These are phyloP conservation scores for Draba incana DNA, from an alignment of 345 rosid genomes.

Conservation along the genomic window DNA sequence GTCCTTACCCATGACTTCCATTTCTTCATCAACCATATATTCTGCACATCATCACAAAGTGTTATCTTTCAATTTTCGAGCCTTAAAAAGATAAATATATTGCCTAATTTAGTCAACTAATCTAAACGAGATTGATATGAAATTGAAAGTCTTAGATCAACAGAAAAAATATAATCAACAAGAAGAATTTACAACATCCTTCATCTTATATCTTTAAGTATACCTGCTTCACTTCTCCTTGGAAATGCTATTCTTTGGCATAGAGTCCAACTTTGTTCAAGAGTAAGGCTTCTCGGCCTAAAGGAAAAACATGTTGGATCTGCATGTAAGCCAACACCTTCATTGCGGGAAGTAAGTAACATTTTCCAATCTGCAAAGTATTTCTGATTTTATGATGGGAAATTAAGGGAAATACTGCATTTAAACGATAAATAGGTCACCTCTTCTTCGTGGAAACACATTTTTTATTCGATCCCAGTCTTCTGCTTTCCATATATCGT, in stretches of 20 bases:
- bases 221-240: slow-evolving; percentile 29
- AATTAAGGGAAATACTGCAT: no score
- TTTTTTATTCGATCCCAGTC: slow-evolving; percentile 42
- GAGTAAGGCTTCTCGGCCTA: slow-evolving; percentile 22
- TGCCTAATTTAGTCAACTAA: not conserved
- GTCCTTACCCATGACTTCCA: not conserved
- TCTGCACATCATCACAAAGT: not conserved
- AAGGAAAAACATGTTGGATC: slow-evolving; percentile 19
- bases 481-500: slow-evolving; percentile 45
- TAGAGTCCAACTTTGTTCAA: slow-evolving; percentile 45
- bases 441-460: slow-evolving; percentile 35
- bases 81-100: no score
- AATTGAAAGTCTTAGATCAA: no score
- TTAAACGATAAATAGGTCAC: not conserved
- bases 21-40: not conserved
- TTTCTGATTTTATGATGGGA: no score
- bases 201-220: not conserved
- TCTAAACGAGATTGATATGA: not conserved
- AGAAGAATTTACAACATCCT: not conserved
- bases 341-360: slow-evolving; percentile 47
- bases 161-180: not conserved
- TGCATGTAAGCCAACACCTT: slow-evolving; percentile 30
- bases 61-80: not conserved
- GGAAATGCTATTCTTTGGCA: slow-evolving; percentile 40
- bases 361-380: slow-evolving; percentile 40